These are phyloP conservation scores for Ensete glaucum DNA, from an alignment of 176 grass and related monocot species.

Conservation along the genomic window DNA sequence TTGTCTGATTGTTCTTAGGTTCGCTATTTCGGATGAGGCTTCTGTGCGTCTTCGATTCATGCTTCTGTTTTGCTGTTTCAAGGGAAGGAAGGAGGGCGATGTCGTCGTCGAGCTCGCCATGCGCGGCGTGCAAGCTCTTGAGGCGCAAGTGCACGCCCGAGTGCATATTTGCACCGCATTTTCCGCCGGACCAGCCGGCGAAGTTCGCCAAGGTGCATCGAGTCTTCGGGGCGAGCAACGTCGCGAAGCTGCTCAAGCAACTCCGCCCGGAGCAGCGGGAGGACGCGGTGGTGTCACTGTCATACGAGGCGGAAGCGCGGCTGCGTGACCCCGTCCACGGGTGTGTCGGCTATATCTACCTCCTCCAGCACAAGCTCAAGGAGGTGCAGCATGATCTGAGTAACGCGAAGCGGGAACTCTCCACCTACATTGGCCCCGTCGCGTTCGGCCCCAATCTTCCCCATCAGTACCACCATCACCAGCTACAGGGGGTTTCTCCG, in stretches of 20 bases:
- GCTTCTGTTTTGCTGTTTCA: neutral
- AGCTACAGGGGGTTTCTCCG: constrained; percentile 2
- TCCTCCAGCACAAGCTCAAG: constrained; percentile 62
- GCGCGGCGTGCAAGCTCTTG: constrained; percentile 84
- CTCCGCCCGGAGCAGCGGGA: constrained; percentile 43
- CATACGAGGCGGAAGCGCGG: constrained; percentile 68
- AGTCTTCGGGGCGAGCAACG: constrained; percentile 91
- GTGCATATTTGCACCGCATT: constrained; percentile 79
- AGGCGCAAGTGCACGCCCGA: constrained; percentile 80
- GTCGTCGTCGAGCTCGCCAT: constrained; percentile 77
- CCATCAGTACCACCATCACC: neutral
- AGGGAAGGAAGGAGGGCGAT: constrained; percentile 1
- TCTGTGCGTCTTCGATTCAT: neutral
- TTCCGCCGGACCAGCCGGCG: constrained; percentile 71
- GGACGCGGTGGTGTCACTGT: constrained; percentile 71
- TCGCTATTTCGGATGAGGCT: neutral
- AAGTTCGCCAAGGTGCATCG: constrained; percentile 78
- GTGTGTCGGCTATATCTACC: constrained; percentile 63
- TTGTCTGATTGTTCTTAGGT: neutral
- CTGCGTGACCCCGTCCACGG: constrained; percentile 75
- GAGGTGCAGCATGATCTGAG: constrained; percentile 36
- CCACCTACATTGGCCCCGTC: constrained; percentile 43
- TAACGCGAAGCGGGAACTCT: constrained; percentile 64
- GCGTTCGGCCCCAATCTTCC: constrained; percentile 31
- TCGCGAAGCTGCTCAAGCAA: constrained; percentile 71